These are phyloP conservation scores for Immersiporthe knoxdaviesiana DNA, from an alignment of 2,329 filamentous ascomycete species.

Conservation along the genomic window DNA sequence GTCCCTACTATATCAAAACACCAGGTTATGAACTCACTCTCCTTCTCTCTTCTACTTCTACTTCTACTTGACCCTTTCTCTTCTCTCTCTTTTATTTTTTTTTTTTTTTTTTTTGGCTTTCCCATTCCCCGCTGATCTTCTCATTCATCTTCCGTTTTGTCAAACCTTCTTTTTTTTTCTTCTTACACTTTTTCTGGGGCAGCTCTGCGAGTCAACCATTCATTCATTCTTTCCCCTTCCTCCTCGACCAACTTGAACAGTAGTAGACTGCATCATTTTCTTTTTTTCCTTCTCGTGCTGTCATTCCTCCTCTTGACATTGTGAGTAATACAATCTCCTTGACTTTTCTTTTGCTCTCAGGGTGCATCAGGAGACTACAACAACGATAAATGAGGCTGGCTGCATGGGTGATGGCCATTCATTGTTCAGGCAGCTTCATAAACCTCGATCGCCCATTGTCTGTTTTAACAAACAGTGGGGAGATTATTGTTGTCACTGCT, in stretches of 20 bases:
- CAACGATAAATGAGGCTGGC: not conserved
- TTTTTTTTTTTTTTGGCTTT: not conserved
- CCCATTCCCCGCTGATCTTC: not conserved
- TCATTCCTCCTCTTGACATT: not conserved
- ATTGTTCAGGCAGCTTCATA: not conserved
- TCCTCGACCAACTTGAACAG: not conserved
- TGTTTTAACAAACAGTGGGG: not conserved
- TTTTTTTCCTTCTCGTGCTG: not conserved
- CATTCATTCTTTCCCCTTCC: constrained; percentile 5
- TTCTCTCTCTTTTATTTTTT: not conserved
- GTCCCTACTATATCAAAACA: constrained; percentile 10
- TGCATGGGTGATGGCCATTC: not conserved
- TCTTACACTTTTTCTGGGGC: constrained; percentile 3
- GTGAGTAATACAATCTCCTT: constrained; percentile 2
- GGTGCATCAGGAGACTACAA: not conserved
- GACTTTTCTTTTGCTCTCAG: not conserved
- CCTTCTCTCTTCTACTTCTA: not conserved
- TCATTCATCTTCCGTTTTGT: not conserved
- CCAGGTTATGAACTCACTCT: not conserved
- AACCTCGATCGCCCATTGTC: not conserved
- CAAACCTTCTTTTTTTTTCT: constrained; percentile 18
- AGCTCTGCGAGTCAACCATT: constrained; percentile 22
- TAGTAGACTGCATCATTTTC: not conserved
- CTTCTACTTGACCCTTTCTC: not conserved
- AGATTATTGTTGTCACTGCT: no score